Evolutionary conservation across 257 asterid species (phyloP).

Genomic region (Solanum phureja): DNA sequence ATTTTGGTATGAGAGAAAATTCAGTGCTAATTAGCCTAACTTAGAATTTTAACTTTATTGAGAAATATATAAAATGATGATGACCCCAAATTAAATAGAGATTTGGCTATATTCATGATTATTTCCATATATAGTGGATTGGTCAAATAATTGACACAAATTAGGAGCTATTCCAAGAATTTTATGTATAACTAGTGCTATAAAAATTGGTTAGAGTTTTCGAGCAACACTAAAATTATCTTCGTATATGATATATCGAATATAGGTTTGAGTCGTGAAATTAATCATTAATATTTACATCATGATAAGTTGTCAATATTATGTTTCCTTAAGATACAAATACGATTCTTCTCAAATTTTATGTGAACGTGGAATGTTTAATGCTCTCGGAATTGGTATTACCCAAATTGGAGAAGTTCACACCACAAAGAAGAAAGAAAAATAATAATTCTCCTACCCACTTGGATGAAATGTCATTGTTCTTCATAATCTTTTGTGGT

Average conservation of each 20-base stretch:
- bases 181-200: neutral
- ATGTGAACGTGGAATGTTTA: neutral
- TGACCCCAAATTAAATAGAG: neutral
- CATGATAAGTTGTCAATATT: rapidly evolving
- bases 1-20: neutral
- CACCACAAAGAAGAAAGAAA: neutral
- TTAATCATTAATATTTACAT: neutral
- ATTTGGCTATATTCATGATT: neutral
- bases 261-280: neutral
- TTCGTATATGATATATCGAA: neutral
- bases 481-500: neutral
- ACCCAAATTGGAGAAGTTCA: neutral
- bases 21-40: neutral
- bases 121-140: neutral
- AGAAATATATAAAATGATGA: neutral
- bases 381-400: neutral
- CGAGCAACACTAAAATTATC: neutral
- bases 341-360: neutral
- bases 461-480: neutral
- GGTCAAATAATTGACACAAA: neutral
- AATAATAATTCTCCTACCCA: neutral
- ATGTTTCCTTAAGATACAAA: neutral
- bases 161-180: neutral
- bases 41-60: neutral
- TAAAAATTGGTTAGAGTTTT: neutral